Conservation (phyloP, 805 yeast genomes). For the Cyberlindnera meyerae region DNA sequence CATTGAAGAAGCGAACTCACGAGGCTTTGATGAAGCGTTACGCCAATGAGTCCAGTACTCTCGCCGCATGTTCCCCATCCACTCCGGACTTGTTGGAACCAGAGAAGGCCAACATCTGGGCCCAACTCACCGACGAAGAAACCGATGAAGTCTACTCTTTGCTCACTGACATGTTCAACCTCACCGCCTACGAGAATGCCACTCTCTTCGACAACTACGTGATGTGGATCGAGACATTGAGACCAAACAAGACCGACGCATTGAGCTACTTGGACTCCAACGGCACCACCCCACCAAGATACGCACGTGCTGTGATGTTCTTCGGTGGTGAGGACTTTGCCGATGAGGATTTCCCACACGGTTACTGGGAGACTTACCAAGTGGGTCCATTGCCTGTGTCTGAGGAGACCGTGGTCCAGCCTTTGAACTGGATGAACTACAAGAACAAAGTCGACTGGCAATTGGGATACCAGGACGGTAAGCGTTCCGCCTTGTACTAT, state of each 20-base stretch:
- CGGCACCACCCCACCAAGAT: constrained; percentile 20
- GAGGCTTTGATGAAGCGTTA: constrained; percentile 6
- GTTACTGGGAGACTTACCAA: constrained; percentile 24
- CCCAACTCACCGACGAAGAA: constrained; percentile 21
- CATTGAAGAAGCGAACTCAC: constrained; percentile 9
- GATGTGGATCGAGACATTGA: constrained; percentile 22
- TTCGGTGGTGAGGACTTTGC: constrained; percentile 24
- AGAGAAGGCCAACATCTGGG: constrained; percentile 21
- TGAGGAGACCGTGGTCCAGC: constrained; percentile 9
- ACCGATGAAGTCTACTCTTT: constrained; percentile 14
- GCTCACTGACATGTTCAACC: constrained; percentile 14
- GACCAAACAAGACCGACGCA: constrained; percentile 28
- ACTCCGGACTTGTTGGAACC: constrained; percentile 16
- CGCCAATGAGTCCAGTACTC: not conserved
- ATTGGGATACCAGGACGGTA: constrained; percentile 20
- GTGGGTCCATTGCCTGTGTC: constrained; percentile 22
- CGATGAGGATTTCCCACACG: constrained; percentile 20
- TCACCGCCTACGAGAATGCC: constrained; percentile 19
- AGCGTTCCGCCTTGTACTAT: constrained; percentile 11
- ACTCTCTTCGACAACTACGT: constrained; percentile 21
- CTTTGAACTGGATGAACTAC: constrained; percentile 17
- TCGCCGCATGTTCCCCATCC: constrained; percentile 7
- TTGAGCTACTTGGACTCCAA: constrained; percentile 19
- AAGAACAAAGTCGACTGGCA: constrained; percentile 19
- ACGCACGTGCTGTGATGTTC: constrained; percentile 22